These are phyloP conservation scores for Biscutella laevigata DNA, from an alignment of 441 rosid species.

Conservation along the genomic window DNA sequence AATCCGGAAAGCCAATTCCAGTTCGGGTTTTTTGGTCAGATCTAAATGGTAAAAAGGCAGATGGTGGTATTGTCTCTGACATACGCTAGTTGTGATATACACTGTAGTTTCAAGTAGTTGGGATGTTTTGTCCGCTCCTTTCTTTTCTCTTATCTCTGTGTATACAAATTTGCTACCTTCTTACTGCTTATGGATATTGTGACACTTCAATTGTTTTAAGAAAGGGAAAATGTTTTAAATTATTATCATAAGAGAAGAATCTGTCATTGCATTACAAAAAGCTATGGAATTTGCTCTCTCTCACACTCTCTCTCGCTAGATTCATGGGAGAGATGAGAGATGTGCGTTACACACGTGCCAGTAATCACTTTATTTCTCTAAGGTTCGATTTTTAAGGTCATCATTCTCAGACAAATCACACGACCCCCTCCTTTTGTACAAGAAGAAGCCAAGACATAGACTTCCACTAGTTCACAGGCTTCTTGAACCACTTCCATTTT, in stretches of 20 bases:
- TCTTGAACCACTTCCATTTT: not conserved
- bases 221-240: not conserved
- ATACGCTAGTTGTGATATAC: constrained; percentile 1
- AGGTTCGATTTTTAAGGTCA: not conserved
- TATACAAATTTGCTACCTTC: constrained; percentile 4
- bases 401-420: not conserved
- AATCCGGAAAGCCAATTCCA: not conserved
- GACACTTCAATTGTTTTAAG: not conserved
- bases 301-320: too few species aligned
- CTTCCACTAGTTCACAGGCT: not conserved
- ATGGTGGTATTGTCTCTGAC: constrained; percentile 3
- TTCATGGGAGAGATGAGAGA: too few species aligned
- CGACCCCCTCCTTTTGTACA: not conserved
- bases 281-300: too few species aligned
- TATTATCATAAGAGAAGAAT: too few species aligned
- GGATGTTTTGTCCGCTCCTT: constrained; percentile 6
- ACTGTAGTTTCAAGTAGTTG: constrained; percentile 15
- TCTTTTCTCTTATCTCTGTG: not conserved
- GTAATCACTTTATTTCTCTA: not conserved
- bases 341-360: too few species aligned
- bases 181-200: constrained; percentile 7
- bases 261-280: too few species aligned
- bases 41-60: constrained; percentile 10
- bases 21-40: not conserved
- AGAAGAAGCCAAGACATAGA: not conserved